A percentile compares a stretch with the other conserved stretches of the same genome.
Evolutionary conservation across 1,284 basidiomycete species (phyloP).

Genomic region (Trichosporon sp.): DNA sequence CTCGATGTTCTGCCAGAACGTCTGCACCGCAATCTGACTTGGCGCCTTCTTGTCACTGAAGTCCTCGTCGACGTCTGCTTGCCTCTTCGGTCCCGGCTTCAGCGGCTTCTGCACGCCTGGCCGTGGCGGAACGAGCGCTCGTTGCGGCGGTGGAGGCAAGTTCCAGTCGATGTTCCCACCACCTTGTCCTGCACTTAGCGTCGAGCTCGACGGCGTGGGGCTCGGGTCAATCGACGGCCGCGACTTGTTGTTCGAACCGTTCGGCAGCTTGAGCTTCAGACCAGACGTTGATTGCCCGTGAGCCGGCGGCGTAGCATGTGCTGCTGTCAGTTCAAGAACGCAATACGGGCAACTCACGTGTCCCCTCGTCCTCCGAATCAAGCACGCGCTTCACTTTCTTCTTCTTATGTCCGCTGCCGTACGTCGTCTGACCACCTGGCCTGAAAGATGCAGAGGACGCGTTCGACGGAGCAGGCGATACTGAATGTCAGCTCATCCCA

Average conservation of each 20-base stretch:
- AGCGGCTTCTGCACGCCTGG: slow-evolving; percentile 63
- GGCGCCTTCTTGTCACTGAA: slow-evolving; percentile 71
- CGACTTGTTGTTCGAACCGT: slow-evolving; percentile 23
- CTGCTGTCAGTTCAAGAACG: slow-evolving; percentile 22
- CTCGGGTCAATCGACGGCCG: slow-evolving; percentile 44
- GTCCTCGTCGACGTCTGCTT: slow-evolving; percentile 75
- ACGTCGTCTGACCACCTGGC: slow-evolving; percentile 27
- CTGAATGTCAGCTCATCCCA: slow-evolving; percentile 18
- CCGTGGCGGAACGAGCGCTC: slow-evolving; percentile 57
- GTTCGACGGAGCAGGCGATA: slow-evolving; percentile 41
- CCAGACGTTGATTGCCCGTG: slow-evolving; percentile 30
- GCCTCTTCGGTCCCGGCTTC: slow-evolving; percentile 69
- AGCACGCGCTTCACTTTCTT: slow-evolving; percentile 73
- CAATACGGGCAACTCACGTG: slow-evolving; percentile 51
- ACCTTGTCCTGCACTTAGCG: slow-evolving; percentile 31
- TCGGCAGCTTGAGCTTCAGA: slow-evolving; percentile 38
- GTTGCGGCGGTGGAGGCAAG: slow-evolving; percentile 29
- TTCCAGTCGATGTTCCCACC: slow-evolving; percentile 39
- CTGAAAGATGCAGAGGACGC: slow-evolving; percentile 33
- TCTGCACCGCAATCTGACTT: slow-evolving; percentile 54
- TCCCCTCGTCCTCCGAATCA: slow-evolving; percentile 63
- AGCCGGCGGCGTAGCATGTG: slow-evolving; percentile 46
- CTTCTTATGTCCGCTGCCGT: slow-evolving; percentile 60
- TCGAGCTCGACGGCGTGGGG: slow-evolving; percentile 41
- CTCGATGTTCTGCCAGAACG: slow-evolving; percentile 78